Base-by-base conservation (phyloP, 2,329 filamentous ascomycete species). In the Diaporthe velutina region DNA sequence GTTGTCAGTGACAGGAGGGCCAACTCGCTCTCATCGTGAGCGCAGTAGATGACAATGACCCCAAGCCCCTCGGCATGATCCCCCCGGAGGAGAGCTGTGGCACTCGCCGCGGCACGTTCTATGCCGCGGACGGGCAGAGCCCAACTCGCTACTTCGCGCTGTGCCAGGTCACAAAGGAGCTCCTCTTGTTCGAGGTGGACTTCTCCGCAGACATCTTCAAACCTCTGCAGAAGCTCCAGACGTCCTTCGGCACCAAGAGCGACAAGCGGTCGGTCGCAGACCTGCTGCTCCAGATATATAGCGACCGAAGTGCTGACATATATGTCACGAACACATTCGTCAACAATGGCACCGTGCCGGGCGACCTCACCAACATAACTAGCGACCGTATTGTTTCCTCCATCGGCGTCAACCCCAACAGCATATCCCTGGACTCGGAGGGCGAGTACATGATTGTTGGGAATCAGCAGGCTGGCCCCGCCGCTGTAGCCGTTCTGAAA, bases 321-420 rank as follows among this genome's bases (percentile, higher is more conserved):
- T 89, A 89, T 80, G 83, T 89, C 72, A 86, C 86, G 48, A 89
- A 89, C 83, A 86, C 88, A 6, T 76, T 88, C 38, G 85, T 83
- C 45, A 22, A 40, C 13, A 5, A 25, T 4, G 81, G 80, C 48
- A 72, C 82, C 71, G 79, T 73, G 13, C 81, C 45, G 12, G 57
- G 81, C 42, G 72, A 82, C 70, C 80, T 74, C 13, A 80, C 22
- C 30, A 45, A 33, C 2, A 55, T 87, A 67, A 76, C 80, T 54
- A 83, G 82, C 72, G 78, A 76, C 22, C 80, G 82, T 61, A 76
- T 80, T 19, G 79, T 83, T 55, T 79, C 80, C 10, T 82, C 82
- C 0, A 79, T 81, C 42, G 85, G 86, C 33, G 73, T 77, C 5
- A 71, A 79, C 8, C 88, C 88, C 10, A 86, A 88, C 77, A 87